These are phyloP conservation scores for Umbelopsis vinacea DNA, from an alignment of 192 early-diverging fungal genomes.

Conservation along the genomic window DNA sequence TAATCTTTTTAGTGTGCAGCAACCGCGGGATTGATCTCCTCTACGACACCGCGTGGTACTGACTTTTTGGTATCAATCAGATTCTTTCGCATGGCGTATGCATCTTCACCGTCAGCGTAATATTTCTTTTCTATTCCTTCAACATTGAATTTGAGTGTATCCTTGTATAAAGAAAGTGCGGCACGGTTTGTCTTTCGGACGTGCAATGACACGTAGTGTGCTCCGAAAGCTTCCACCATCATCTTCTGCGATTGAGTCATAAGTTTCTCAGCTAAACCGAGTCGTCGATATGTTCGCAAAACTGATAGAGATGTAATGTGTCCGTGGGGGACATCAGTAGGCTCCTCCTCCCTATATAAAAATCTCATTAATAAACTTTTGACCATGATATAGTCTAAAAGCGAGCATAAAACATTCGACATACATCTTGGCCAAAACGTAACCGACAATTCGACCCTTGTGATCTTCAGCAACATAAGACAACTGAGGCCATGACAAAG, in stretches of 20 bases:
- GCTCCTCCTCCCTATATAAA: constrained; percentile 83
- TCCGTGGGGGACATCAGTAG: constrained; percentile 74
- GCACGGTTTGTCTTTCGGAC: constrained; percentile 94
- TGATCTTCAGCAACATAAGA: constrained; percentile 94
- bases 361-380: not conserved
- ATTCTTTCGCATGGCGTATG: constrained; percentile 74
- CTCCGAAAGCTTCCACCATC: constrained; percentile 89
- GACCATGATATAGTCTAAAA: too few relatives aligned
- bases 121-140: constrained; percentile 94
- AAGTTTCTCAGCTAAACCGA: constrained; percentile 96
- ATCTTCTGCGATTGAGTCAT: constrained; percentile 91
- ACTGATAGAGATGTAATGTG: constrained; percentile 98
- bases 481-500: constrained; percentile 87
- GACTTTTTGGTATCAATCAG: constrained; percentile 33
- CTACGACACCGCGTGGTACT: constrained; percentile 33
- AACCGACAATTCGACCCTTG: constrained; percentile 92
- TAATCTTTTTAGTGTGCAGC: not conserved
- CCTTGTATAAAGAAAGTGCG: constrained; percentile 90
- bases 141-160: constrained; percentile 90
- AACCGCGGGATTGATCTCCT: constrained; percentile 36
- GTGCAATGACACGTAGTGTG: constrained; percentile 90
- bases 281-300: constrained; percentile 92
- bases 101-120: constrained; percentile 98
- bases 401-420: not conserved
- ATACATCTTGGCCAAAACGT: constrained; percentile 97